phyloP scores from a whole-genome alignment of 2,329 filamentous ascomycete species.

The Immersiporthe knoxdaviesiana region DNA sequence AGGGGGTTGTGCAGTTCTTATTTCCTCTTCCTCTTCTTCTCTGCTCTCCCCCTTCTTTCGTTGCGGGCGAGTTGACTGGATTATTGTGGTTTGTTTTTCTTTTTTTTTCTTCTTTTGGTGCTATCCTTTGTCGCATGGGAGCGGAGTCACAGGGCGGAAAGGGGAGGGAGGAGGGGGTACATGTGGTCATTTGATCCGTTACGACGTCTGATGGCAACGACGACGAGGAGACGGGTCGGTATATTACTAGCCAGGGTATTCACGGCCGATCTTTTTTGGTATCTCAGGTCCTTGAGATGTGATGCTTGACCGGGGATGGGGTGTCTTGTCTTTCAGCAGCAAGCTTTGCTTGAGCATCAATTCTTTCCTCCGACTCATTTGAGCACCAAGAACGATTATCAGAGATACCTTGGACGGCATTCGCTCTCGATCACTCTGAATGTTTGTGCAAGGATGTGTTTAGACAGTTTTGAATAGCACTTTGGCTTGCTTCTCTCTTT shows the following conservation, averaged over 20 bases:
- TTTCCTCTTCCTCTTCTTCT: neutral
- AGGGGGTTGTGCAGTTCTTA: neutral
- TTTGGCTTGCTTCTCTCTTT: too few relatives aligned
- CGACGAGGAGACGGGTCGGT: neutral
- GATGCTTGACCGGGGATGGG: neutral
- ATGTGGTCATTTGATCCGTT: neutral
- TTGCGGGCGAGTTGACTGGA: neutral
- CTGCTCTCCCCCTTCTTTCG: neutral
- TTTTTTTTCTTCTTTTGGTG: neutral
- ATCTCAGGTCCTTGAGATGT: neutral
- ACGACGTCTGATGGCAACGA: constrained; percentile 11
- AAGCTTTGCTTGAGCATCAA: neutral
- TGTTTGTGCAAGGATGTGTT: too few relatives aligned
- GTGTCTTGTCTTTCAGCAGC: neutral
- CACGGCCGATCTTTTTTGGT: neutral
- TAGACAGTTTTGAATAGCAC: neutral
- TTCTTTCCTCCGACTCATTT: neutral
- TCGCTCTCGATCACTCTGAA: too few relatives aligned
- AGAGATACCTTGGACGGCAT: too few relatives aligned
- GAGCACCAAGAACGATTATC: neutral
- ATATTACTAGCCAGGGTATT: neutral
- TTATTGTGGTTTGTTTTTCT: neutral
- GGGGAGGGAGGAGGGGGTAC: too few relatives aligned
- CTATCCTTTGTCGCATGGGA: constrained; percentile 1
- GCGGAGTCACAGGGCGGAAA: constrained; percentile 1